Evolutionary conservation across 2,329 filamentous ascomycete species (phyloP).

Genomic region (Verticillium tricorpus): DNA sequence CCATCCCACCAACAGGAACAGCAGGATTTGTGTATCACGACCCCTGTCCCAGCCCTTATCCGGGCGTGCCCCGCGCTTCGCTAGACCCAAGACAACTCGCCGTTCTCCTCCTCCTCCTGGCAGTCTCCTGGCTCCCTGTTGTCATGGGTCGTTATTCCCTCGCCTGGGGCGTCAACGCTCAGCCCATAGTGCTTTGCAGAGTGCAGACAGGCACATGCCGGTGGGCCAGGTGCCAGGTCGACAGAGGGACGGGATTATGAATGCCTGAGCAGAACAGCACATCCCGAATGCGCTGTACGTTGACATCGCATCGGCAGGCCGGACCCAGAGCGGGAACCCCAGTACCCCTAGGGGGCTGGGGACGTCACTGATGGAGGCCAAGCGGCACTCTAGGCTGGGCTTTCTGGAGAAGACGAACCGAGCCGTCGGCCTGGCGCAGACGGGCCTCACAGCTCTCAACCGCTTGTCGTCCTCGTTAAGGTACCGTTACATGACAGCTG

Average conservation of each 20-base stretch:
- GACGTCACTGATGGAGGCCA: background rate
- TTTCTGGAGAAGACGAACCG: background rate
- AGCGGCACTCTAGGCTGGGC: background rate
- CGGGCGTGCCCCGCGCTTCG: slow-evolving; percentile 11
- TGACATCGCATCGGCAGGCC: background rate
- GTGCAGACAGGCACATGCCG: background rate
- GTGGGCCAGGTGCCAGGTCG: background rate
- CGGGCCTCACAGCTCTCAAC: background rate
- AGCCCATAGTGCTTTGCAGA: background rate
- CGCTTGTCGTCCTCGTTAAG: slow-evolving; percentile 8
- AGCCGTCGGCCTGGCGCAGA: background rate
- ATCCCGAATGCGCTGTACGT: background rate
- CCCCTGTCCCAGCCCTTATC: slow-evolving; percentile 17
- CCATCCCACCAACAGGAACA: background rate
- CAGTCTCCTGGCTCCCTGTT: background rate
- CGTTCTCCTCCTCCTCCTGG: background rate
- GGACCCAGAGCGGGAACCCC: background rate
- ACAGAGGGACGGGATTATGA: background rate
- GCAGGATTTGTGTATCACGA: slow-evolving; percentile 15
- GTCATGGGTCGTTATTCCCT: background rate
- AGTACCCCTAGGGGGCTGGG: background rate
- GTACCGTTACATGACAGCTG: slow-evolving; percentile 29
- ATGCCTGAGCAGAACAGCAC: background rate
- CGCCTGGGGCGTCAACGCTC: background rate
- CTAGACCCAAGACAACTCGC: background rate